Evolutionary conservation across 257 asterid genomes (phyloP), one percentile per base, ranked within the genome.

Genomic region (Echites panduratus): DNA sequence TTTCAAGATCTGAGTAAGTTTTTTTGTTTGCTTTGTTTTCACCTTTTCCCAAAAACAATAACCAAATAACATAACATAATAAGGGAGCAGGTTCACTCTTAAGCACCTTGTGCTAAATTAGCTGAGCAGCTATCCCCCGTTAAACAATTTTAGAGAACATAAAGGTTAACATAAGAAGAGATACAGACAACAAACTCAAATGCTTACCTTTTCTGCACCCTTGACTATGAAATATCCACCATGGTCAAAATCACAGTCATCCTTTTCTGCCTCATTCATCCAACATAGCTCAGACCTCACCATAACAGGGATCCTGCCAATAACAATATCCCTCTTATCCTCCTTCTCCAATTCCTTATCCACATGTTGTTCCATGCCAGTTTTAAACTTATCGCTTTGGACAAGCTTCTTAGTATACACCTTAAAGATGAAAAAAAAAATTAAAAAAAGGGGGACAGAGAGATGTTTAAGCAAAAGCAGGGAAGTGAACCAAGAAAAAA

Each of bases 221-320:
- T 94, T 94, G 81, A 94, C 82, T 17, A 94, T 80, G 70, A 94
- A 94, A 76, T 91, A 94, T 41, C 99, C 99, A 68, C 99, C 99
- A 47, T 89, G 83, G 49, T 91, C 99, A 75, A 89, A 89, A 14
- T 87, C 93, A 71, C 98, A 94, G 50, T 94, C 98, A 77, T 26
- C 77, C 81, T 87, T 82, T 49, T 86, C 86, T 0, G 5, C 62
- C 64, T 45, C 75, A 35, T 71, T 86, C 96, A 79, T 86, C 95
- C 90, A 83, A 82, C 98, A 94, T 50, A 87, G 65, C 63, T 87
- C 90, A 13, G 98, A 94, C 64, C 82, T 87, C 64, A 91, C 99
- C 99, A 94, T 94, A 59, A 94, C 90, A 14, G 99, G 99, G 17
- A 94, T 88, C 75, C 86, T 90, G 71, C 99, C 99, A 64, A 89